Evolutionary conservation across 768 basidiomycete genomes (phyloP), one percentile per base, ranked within the genome.

Genomic region (Rhodotorula diobovata): DNA sequence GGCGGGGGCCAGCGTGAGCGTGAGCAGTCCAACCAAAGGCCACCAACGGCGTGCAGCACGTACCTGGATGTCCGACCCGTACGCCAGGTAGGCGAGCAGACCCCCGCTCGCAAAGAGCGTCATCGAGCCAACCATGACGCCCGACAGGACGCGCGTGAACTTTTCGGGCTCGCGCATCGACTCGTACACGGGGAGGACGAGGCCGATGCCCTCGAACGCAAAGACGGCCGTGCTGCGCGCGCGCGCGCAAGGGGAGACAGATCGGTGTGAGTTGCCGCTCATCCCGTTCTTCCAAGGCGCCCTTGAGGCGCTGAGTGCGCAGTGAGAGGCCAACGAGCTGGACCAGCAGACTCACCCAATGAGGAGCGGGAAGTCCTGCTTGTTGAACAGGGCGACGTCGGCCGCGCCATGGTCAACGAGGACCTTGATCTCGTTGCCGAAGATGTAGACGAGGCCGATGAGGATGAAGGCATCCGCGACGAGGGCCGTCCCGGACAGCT

Each of bases 101-200:
- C 76, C 76, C 0, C 63, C 73, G 2, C 76, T 71, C 1, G 69
- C 76, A 45, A 77, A 78, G 12, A 77, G 64, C 30, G 73, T 0
- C 65, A 88, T 85, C 34, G 93, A 84, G 80, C 88, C 87, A n/a
- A 89, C 77, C 93, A 98, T 98, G 67, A 97, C 94, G 20, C 88
- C 89, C 16, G 90, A 90, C 58, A 99, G 81, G 8, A 89, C 91
- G 59, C 81, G 82, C 10, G 95, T 93, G 85, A 98, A 96, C 81
- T 92, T 93, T 77, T 86, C 87, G 4, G 95, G 96, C 79, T 97
- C 93, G 35, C 86, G 85, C 96, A 99, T 99, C 11, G 94, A 88
- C 79, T 99, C 94, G 21, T 91, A 92, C 77, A 99, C 96, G 30
- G 96, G 96, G 71, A 99, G 91, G 72, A 99, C 89, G 89, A 98